A percentile compares a stretch with the other conserved stretches of the same genome.
Evolutionary conservation across 2,329 filamentous ascomycete species (phyloP).

Genomic region (Harringtonia lauricola): DNA sequence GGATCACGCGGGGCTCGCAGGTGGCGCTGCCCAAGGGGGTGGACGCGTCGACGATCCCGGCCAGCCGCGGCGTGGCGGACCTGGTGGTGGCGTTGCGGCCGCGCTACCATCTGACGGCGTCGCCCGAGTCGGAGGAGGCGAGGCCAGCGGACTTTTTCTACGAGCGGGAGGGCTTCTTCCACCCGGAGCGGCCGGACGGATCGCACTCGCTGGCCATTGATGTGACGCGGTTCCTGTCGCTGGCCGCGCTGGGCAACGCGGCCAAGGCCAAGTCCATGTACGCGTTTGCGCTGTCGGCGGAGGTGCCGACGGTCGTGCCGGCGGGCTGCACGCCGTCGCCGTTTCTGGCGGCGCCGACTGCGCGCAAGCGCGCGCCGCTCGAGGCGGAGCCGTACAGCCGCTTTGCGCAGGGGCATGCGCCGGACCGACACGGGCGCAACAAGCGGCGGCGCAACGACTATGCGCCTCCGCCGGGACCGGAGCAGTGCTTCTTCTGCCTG

Average conservation of each 20-base stretch:
- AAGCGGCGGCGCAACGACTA: constrained; percentile 34
- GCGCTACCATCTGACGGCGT: constrained; percentile 68
- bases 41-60: constrained; percentile 33
- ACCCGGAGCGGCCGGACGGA: constrained; percentile 33
- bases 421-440: constrained; percentile 31
- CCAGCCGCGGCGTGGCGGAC: constrained; percentile 62
- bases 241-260: constrained; percentile 67
- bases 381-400: constrained; percentile 39
- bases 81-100: constrained; percentile 72
- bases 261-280: constrained; percentile 73
- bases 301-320: constrained; percentile 50
- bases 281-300: constrained; percentile 62
- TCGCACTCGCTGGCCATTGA: constrained; percentile 36
- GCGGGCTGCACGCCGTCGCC: constrained; percentile 67
- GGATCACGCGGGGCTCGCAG: constrained; percentile 58
- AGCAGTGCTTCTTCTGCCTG: constrained; percentile 90
- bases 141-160: constrained; percentile 53
- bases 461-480: constrained; percentile 55
- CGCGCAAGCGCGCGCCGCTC: constrained; percentile 47
- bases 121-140: constrained; percentile 25
- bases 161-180: constrained; percentile 88
- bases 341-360: constrained; percentile 28
- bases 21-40: constrained; percentile 36
- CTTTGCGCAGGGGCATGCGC: constrained; percentile 27
- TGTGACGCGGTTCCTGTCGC: constrained; percentile 81